Conservation (phyloP, 306 rosid species). For the Carpinus viminea region DNA sequence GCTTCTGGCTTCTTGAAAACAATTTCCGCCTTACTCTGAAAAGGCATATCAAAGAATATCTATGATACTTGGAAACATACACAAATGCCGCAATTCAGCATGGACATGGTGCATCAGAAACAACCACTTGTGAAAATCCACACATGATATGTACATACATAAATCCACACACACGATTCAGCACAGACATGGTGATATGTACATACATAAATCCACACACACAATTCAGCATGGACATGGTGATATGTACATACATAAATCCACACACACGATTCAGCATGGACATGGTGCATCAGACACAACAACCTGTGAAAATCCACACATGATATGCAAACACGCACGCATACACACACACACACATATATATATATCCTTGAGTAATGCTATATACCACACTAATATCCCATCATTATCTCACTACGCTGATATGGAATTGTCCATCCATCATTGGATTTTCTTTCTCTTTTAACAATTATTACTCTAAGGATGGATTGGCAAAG, state of each 20-base stretch:
- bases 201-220: neutral
- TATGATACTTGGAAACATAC: neutral
- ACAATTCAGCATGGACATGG: too few species aligned
- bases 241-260: neutral
- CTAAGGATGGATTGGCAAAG: too few species aligned
- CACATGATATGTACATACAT: neutral
- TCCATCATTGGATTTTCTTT: too few species aligned
- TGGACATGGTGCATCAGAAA: neutral
- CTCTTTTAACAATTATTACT: too few species aligned
- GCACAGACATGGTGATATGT: too few species aligned
- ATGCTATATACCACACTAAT: too few species aligned
- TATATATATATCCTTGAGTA: too few species aligned
- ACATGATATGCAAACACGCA: neutral
- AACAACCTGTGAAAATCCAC: neutral
- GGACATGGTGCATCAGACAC: neutral
- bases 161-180: too few species aligned
- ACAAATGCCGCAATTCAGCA: neutral
- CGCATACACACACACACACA: too few species aligned
- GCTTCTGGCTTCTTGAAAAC: slow-evolving; percentile 67
- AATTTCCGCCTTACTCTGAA: slow-evolving; percentile 87
- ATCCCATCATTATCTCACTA: too few species aligned
- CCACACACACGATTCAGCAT: neutral
- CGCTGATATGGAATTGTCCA: too few species aligned
- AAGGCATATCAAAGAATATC: slow-evolving; percentile 16
- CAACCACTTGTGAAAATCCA: neutral